These are phyloP conservation scores for Aspergillus bombycis DNA, from an alignment of 2,329 filamentous ascomycete genomes.

Conservation along the genomic window DNA sequence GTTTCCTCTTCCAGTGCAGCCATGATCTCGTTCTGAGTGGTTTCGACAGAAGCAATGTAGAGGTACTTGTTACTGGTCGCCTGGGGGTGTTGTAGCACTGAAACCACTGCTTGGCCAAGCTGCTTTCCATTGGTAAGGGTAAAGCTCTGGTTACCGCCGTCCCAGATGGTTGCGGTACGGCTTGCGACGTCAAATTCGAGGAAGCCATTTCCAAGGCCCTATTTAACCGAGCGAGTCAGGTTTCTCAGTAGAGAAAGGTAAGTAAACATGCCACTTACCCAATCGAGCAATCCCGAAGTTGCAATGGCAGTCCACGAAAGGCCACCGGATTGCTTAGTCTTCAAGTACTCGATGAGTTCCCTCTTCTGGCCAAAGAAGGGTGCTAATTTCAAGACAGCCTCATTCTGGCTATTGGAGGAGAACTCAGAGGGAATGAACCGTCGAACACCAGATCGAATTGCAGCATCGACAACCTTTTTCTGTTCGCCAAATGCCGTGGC, in stretches of 20 bases:
- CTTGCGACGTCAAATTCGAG: conserved; percentile 55
- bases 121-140: conserved; percentile 55
- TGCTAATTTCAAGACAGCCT: conserved; percentile 26
- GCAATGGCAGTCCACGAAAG: conserved; percentile 65
- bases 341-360: conserved; percentile 54
- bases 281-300: conserved; percentile 65
- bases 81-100: conserved; percentile 53
- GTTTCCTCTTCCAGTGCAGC: conserved; percentile 56
- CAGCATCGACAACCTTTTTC: conserved; percentile 35
- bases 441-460: conserved; percentile 35
- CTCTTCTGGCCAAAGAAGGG: conserved; percentile 31
- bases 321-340: conserved; percentile 47
- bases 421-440: conserved; percentile 41
- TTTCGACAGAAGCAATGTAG: conserved; percentile 59
- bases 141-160: conserved; percentile 58
- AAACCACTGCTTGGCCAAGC: conserved; percentile 57
- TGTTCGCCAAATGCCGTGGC: conserved; percentile 29
- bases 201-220: conserved; percentile 53
- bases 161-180: conserved; percentile 58
- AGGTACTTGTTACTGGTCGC: conserved; percentile 63
- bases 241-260: background rate
- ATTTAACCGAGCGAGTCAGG: conserved; percentile 17
- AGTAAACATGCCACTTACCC: conserved; percentile 34
- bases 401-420: conserved; percentile 31
- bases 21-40: conserved; percentile 62